A percentile compares a stretch with the other conserved stretches of the same genome.
These are phyloP conservation scores for Plasmopara viticola DNA, from an alignment of 352 stramenopile species.

Conservation along the genomic window DNA sequence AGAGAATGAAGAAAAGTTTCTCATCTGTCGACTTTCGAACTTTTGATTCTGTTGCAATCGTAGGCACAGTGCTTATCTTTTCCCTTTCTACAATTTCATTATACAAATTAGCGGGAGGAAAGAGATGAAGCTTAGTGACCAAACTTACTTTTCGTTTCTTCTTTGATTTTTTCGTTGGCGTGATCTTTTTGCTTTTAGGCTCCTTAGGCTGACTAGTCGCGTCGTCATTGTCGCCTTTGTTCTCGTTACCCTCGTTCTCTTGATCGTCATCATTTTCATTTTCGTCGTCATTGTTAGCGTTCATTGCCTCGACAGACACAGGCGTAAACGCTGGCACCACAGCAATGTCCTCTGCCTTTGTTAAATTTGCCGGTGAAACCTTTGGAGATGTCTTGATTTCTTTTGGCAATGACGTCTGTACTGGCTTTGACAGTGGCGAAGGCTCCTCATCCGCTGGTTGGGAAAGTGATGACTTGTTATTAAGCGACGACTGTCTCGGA, in stretches of 20 bases:
- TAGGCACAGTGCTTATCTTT: constrained; percentile 27
- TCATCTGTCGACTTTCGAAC: constrained; percentile 8
- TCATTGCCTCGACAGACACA: constrained; percentile 22
- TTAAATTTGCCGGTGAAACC: not conserved
- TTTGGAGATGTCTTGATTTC: constrained; percentile 13
- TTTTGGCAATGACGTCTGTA: constrained; percentile 5
- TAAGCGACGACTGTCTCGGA: constrained; percentile 11
- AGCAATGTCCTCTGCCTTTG: constrained; percentile 14
- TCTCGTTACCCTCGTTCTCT: constrained; percentile 19
- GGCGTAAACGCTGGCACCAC: constrained; percentile 28
- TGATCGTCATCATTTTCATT: constrained; percentile 33
- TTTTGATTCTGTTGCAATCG: constrained; percentile 15
- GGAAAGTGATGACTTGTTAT: constrained; percentile 7
- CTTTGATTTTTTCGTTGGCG: constrained; percentile 50
- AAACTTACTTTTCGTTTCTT: constrained; percentile 64
- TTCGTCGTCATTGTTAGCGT: constrained; percentile 28
- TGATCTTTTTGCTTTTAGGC: constrained; percentile 24
- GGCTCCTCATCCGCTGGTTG: constrained; percentile 12
- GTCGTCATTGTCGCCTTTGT: constrained; percentile 14
- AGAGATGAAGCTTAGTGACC: constrained; percentile 2
- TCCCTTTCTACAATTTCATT: constrained; percentile 32
- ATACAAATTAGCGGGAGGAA: constrained; percentile 9
- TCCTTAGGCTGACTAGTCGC: constrained; percentile 20
- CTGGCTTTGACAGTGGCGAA: constrained; percentile 7
- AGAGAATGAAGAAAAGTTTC: not conserved